Evolutionary conservation across 345 rosid genomes (phyloP).

Genomic region (Raphanus sativus): DNA sequence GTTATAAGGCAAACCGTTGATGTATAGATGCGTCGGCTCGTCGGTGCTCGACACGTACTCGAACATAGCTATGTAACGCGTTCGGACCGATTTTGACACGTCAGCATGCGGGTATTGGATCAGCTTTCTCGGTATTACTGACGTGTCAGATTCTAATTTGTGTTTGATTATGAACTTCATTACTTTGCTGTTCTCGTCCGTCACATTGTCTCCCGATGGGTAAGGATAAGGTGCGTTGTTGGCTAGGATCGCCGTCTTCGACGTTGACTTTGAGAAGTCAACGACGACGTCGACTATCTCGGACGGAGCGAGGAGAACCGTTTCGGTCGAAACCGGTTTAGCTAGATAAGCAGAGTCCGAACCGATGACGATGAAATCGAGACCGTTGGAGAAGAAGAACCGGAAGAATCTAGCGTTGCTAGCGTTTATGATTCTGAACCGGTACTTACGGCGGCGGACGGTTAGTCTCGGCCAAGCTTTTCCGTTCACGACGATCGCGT

Average conservation of each 20-base stretch:
- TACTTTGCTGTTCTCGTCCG: conserved; percentile 55
- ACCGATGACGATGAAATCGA: conserved; percentile 55
- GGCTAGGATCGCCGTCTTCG: conserved; percentile 47
- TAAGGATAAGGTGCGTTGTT: conserved; percentile 74
- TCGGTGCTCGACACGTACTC: conserved; percentile 59
- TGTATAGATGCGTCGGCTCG: conserved; percentile 78
- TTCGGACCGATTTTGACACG: conserved; percentile 43
- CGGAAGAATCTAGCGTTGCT: conserved; percentile 80
- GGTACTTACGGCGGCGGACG: conserved; percentile 78
- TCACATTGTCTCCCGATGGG: conserved; percentile 70
- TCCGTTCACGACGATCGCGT: conserved; percentile 75
- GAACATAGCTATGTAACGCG: conserved; percentile 74
- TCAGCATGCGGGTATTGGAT: conserved; percentile 52
- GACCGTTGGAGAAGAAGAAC: conserved; percentile 71
- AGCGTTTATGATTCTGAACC: conserved; percentile 78
- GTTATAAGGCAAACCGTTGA: conserved; percentile 65
- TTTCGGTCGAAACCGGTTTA: conserved; percentile 43
- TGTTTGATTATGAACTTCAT: conserved; percentile 67
- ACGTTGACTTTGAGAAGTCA: conserved; percentile 65
- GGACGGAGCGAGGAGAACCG: conserved; percentile 62
- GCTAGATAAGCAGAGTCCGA: conserved; percentile 68
- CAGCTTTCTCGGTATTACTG: conserved; percentile 47
- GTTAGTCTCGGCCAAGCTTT: conserved; percentile 80
- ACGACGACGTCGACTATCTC: conserved; percentile 75
- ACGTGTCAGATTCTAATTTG: conserved; percentile 48